Evolutionary conservation across 164 flowering plant genomes (phyloP).

Genomic region (Sextonia rubra): DNA sequence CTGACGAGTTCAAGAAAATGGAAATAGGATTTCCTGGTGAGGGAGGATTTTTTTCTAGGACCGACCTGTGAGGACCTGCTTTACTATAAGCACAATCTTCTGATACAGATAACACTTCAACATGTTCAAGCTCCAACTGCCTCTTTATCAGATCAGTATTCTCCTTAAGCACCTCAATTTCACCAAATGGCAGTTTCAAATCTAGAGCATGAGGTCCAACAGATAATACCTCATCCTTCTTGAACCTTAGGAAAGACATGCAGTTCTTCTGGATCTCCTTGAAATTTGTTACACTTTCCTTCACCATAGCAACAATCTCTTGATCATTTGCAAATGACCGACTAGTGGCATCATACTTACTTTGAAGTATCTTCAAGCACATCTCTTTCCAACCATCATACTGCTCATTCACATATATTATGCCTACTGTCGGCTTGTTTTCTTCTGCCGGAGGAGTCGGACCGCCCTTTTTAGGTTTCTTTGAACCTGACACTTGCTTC

Average conservation of each 20-base stretch:
- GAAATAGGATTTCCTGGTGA: conserved; percentile 86
- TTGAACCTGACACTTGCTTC: conserved; percentile 62
- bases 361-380: conserved; percentile 62
- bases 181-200: conserved; percentile 69
- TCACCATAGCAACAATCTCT: conserved; percentile 52
- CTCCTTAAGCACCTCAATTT: conserved; percentile 68
- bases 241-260: conserved; percentile 86
- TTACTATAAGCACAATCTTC: conserved; percentile 41
- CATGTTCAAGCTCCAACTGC: conserved; percentile 64
- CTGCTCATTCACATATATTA: conserved; percentile 73
- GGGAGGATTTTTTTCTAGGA: conserved; percentile 65
- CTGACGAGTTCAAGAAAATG: conserved; percentile 41
- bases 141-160: conserved; percentile 73
- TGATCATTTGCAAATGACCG: conserved; percentile 56
- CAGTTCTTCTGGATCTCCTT: conserved; percentile 65
- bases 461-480: conserved; percentile 56
- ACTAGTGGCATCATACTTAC: conserved; percentile 36
- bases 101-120: conserved; percentile 45
- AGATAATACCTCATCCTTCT: conserved; percentile 62
- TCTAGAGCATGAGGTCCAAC: conserved; percentile 75
- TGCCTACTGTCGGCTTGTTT: conserved; percentile 36
- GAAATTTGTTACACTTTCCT: conserved; percentile 42
- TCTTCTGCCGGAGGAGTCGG: conserved; percentile 28
- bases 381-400: conserved; percentile 86
- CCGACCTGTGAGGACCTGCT: conserved; percentile 44